phyloP scores from a whole-genome alignment of 2,329 filamentous ascomycete species.

The Talaromyces marneffei region DNA sequence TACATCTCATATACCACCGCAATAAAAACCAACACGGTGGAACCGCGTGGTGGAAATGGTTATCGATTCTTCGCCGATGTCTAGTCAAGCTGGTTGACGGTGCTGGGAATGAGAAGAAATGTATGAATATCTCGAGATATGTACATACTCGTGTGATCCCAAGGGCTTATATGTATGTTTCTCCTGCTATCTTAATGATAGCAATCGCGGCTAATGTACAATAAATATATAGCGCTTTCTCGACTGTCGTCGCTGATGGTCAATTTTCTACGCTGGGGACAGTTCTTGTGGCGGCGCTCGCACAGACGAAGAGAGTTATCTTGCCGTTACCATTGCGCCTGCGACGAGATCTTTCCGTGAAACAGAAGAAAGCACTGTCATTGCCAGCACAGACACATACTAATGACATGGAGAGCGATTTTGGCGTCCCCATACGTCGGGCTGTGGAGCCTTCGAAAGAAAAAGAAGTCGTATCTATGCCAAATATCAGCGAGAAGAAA shows the following conservation, averaged over 20 bases:
- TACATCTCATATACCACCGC: conserved; percentile 70
- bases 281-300: conserved; percentile 60
- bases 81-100: conserved; percentile 50
- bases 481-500: not conserved
- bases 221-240: conserved; percentile 46
- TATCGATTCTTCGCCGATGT: conserved; percentile 66
- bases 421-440: conserved; percentile 7
- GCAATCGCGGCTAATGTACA: not conserved
- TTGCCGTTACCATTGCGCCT: not conserved
- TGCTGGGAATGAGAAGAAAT: conserved; percentile 38
- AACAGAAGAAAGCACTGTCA: not conserved
- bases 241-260: conserved; percentile 63
- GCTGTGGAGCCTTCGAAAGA: not conserved
- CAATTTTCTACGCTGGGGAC: conserved; percentile 69
- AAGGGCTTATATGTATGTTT: conserved; percentile 35
- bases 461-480: not conserved
- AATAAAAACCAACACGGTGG: conserved; percentile 87
- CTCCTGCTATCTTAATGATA: not conserved
- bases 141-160: conserved; percentile 33
- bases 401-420: not conserved
- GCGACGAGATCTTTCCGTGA: not conserved
- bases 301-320: conserved; percentile 46
- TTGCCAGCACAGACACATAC: not conserved
- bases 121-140: conserved; percentile 27
- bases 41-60: conserved; percentile 72